Base-by-base conservation (phyloP, 345 rosid genomes). In the Pistacia integerrima region DNA sequence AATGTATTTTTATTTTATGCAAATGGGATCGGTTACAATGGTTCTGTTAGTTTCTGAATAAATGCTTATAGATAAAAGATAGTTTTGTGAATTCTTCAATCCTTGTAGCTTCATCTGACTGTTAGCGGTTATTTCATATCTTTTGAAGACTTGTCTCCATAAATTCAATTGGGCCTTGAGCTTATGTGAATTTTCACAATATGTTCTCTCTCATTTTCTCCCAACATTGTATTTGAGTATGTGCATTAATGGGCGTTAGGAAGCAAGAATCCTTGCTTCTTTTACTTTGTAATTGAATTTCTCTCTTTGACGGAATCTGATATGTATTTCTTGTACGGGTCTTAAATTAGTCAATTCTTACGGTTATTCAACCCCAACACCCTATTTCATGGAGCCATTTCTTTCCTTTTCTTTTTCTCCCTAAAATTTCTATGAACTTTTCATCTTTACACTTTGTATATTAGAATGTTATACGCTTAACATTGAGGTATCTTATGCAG, bases 401-500 rank as follows among this genome's bases (percentile, higher is more conserved):
- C 9, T 33, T 4, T 35, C 20, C 17, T 5, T 55, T 30, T 17
- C 5, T 11, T 41, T 41, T 41, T 41, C 46, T 5, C 46, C 46
- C 46, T 2, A 12, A 61, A 28, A n/a, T 62, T 51, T 17, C 9
- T 16, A 36, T 1, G 5, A 18, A 51, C 36, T 11, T 2, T 8
- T 4, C 51, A 49, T 68, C 58, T 68, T 3, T 64, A 64, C 5
- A 35, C 20, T 18, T 1, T 10, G 0, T 7, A 8, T 51, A 36
- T 10, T 1, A 64, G 30, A 12, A 10, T 74, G 7, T 18, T 18
- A 35, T 59, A 17, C 9, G 16, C 25, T 82, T 25, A 61, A n/a
- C 48, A 17, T 60, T 77, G 69, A 25, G 67, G 28, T 76, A n/a
- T 78, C 56, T 18, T 72, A 22, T 83, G 80, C 88, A 95, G 99